Base-by-base conservation (phyloP, 768 basidiomycete species). In the Pleurotus platypus region DNA sequence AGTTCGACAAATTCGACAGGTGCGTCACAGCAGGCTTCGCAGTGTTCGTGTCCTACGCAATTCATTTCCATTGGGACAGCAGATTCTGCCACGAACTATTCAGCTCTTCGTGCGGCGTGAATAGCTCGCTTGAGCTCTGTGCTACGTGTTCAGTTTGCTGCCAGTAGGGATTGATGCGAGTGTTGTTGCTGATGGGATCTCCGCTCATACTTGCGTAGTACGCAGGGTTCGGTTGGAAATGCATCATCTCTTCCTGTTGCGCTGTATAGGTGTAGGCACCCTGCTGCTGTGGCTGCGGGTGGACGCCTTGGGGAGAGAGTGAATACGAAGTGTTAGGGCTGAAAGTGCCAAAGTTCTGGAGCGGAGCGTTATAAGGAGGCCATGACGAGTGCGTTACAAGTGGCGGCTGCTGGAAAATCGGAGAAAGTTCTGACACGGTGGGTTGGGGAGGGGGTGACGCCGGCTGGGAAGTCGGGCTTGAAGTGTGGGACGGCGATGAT, bases 81-180 rank as follows among this genome's bases (percentile, higher is more conserved):
- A 81, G 74, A 60, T 76, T 79, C 45, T 77, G 75, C 80, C 80
- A 81, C 11, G 78, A 73, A 53, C 76, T 75, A 55, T 68, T 67
- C 35, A 75, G 58, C 58, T 77, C 76, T 24, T 72, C 51, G 8
- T 12, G 69, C 24, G 69, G 63, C 30, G 71, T 26, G 18, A 46
- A 47, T 24, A 38, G 26, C 4, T 56, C 55, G 18, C 42, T 27
- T 2, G 46, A n/a, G 13, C 24, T 26, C 27, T 56, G 55, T 16
- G 24, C 18, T n/a, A 46, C 12, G 68, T n/a, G 70, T 11, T 35
- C 30, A 49, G 24, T 38, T 60, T n/a, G 40, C 49, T 4, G 51
- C 57, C 39, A 62, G 61, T 40, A 62, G 37, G 63, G 62, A 60
- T 62, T 69, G 60, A 71, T 58, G 27, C 72, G 20, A 64, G 48